Percentiles rank a stretch among this genome's conserved stretches.
These are phyloP conservation scores for Colletotrichum cordylinicola DNA, from an alignment of 2,329 filamentous ascomycete genomes.

Conservation along the genomic window DNA sequence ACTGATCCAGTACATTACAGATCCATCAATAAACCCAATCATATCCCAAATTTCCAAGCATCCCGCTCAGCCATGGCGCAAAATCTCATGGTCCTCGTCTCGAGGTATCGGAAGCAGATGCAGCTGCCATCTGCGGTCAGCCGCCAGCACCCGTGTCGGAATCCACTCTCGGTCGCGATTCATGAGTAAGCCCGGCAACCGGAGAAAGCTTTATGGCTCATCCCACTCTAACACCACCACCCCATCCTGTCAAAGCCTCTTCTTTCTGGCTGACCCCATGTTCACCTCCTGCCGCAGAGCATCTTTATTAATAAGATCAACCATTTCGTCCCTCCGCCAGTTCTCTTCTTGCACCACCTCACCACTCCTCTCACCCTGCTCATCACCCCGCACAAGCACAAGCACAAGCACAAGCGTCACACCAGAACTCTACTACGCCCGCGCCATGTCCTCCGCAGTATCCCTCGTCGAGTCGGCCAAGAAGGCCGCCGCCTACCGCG, in stretches of 20 bases:
- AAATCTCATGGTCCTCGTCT: not conserved
- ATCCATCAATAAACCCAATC: not conserved
- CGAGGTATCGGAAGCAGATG: not conserved
- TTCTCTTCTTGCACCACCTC: not conserved
- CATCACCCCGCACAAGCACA: not conserved
- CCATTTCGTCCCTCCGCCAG: not conserved
- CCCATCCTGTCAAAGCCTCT: not conserved
- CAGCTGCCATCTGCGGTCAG: not conserved
- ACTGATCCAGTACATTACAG: not conserved
- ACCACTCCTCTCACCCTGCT: not conserved
- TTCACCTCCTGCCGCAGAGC: not conserved
- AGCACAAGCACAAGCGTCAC: not conserved
- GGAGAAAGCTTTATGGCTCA: constrained; percentile 14
- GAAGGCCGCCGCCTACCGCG: constrained; percentile 74
- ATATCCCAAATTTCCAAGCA: not conserved
- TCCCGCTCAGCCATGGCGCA: not conserved
- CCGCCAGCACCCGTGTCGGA: not conserved
- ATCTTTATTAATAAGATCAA: constrained; percentile 8
- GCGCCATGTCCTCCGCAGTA: constrained; percentile 40
- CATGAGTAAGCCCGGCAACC: constrained; percentile 16
- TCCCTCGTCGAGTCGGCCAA: constrained; percentile 74
- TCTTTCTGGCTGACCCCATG: not conserved
- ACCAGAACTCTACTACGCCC: constrained; percentile 21
- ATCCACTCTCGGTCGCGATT: not conserved
- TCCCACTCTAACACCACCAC: constrained; percentile 16